Conservation (phyloP, 768 basidiomycete genomes). For the Rhodosporidiobolus sp. region DNA sequence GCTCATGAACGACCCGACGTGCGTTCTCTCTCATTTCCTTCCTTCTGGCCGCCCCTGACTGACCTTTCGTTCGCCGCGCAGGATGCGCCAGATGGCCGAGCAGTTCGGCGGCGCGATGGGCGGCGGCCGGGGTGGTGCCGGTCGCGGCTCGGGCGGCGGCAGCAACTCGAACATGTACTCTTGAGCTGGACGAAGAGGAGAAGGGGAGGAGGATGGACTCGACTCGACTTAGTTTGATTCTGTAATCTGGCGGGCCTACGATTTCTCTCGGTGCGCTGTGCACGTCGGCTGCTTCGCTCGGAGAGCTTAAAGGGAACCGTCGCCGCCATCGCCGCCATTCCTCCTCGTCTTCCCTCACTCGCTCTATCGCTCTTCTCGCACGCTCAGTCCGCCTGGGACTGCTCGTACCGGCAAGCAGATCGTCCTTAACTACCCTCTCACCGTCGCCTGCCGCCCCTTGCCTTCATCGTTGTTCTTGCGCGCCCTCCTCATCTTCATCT, state of each 20-base stretch:
- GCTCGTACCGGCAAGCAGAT: too few species aligned
- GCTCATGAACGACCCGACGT: constrained; percentile 46
- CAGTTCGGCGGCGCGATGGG: constrained; percentile 34
- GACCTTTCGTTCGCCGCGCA: not conserved
- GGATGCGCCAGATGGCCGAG: constrained; percentile 47
- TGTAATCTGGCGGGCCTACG: not conserved
- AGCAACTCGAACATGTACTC: constrained; percentile 37
- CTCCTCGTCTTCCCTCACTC: too few species aligned
- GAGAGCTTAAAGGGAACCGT: too few species aligned
- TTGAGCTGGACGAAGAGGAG: not conserved
- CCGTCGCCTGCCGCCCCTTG: too few species aligned
- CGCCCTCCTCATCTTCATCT: not conserved
- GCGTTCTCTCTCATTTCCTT: not conserved
- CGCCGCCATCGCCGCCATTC: too few species aligned
- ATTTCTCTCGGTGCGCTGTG: too few species aligned
- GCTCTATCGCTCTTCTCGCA: too few species aligned
- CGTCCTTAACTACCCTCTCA: too few species aligned
- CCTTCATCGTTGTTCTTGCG: not conserved
- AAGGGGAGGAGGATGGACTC: not conserved
- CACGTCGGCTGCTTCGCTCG: too few species aligned
- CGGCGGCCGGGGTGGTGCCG: not conserved
- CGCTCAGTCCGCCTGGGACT: too few species aligned
- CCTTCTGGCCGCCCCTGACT: not conserved
- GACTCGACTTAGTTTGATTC: too few species aligned
- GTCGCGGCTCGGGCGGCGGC: not conserved